Evolutionary conservation across 768 basidiomycete genomes (phyloP), one percentile per base, ranked within the genome.

Genomic region (Lactifluus hygrophoroides): DNA sequence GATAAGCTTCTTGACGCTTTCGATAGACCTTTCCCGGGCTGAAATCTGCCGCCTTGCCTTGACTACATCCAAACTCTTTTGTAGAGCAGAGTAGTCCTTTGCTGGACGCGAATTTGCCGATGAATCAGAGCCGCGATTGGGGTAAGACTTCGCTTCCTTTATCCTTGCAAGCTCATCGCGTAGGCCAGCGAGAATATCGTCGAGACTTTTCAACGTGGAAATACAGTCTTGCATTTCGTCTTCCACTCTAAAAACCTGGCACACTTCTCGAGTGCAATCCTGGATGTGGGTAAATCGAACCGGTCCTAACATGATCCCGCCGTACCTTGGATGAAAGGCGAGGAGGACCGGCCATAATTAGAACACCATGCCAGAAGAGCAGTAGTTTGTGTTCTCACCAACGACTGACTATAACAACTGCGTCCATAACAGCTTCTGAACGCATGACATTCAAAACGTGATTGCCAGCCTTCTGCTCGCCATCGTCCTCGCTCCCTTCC

Each of bases 221-320:
- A 87, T 72, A 56, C 71, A 77, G 43, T 86, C 86, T 19, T 80
- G 79, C 52, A 89, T 73, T 62, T 89, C 86, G 59, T 90, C 87
- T 53, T 78, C 71, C 47, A 77, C 76, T 58, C 80, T 83, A 75
- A 87, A 90, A 34, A 72, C 72, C 16, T 77, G 79, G 68, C 88
- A 90, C 14, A 86, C 89, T 68, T 93, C 88, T 16, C 76, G 68
- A 5, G 88, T 74, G 67, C 89, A 90, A 2, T 78, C 81, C 69
- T 89, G 84, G 64, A 92, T 86, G 65, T 93, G 90, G 3, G 77
- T 69, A 69, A 92, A 93, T 34, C 90, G 58, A 17, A 74, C 77
- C 5, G 89, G 86, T 2, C 90, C 90, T 4, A 93, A 75, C 74
- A 90, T 72, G 7, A 78, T 82, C n/a, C 90, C 90, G 0, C 89